Percentiles rank a stretch among this genome's conserved stretches.
Evolutionary conservation across 495 filamentous ascomycete genomes (phyloP).

Genomic region (Hypoxylon crocopeplum): DNA sequence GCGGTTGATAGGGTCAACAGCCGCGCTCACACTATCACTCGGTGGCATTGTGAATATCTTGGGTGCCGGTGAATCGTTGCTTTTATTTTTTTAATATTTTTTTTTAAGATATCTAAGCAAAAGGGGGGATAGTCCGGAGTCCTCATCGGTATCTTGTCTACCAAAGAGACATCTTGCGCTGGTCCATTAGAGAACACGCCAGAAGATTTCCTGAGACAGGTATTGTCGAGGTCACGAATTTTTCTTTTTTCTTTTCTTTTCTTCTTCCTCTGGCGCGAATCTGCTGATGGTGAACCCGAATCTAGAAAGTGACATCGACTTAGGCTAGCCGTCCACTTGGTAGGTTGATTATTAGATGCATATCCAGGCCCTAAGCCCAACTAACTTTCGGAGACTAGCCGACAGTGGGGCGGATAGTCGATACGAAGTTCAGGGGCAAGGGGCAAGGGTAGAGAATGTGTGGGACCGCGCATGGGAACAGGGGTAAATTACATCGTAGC

Average conservation of each 20-base stretch:
- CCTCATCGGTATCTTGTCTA: too few relatives aligned
- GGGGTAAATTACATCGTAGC: slow-evolving; percentile 13
- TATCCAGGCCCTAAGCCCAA: slow-evolving; percentile 2
- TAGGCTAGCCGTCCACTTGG: neutral
- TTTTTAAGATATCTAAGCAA: too few relatives aligned
- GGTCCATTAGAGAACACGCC: too few relatives aligned
- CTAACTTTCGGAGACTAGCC: slow-evolving; percentile 22
- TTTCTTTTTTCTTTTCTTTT: neutral
- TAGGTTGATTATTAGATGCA: slow-evolving; percentile 16
- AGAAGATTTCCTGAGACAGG: too few relatives aligned
- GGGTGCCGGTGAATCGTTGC: neutral
- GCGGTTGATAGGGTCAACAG: slow-evolving; percentile 5
- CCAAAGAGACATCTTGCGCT: too few relatives aligned
- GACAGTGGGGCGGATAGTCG: slow-evolving; percentile 26
- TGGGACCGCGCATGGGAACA: slow-evolving; percentile 28
- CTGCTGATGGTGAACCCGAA: slow-evolving; percentile 14
- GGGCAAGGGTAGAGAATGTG: slow-evolving; percentile 2
- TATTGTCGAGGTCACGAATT: too few relatives aligned
- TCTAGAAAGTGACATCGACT: slow-evolving; percentile 36
- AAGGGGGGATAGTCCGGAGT: too few relatives aligned
- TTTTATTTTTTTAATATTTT: too few relatives aligned
- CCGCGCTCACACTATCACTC: slow-evolving; percentile 24
- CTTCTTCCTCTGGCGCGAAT: neutral
- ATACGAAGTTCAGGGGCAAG: slow-evolving; percentile 37
- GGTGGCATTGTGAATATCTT: slow-evolving; percentile 7